phyloP scores from a whole-genome alignment of 176 grass and related monocot species.

The Microstegium vimineum region DNA sequence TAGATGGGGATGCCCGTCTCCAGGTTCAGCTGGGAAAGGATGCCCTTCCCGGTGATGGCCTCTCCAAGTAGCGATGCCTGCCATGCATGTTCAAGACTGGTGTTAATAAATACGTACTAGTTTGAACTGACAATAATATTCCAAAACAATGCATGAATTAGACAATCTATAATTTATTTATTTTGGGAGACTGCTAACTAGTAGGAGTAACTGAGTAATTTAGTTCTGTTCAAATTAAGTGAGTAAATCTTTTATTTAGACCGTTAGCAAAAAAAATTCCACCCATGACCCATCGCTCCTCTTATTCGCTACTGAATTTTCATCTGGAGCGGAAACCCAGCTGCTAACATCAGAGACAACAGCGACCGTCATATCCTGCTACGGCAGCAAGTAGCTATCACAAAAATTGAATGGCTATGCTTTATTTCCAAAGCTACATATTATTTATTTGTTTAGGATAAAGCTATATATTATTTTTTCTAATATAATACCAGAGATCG shows the following conservation, averaged over 20 bases:
- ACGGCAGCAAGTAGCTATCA: neutral
- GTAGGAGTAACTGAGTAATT: neutral
- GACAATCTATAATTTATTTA: neutral
- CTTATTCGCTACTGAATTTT: neutral
- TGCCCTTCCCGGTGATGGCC: conserved; percentile 96
- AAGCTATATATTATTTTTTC: neutral
- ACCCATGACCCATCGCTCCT: neutral
- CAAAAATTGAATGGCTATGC: neutral
- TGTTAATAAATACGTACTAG: neutral
- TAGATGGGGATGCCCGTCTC: conserved; percentile 99
- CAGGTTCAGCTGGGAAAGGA: conserved; percentile 84
- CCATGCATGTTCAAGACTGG: neutral
- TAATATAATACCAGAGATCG: neutral
- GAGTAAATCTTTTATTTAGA: neutral
- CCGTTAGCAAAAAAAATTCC: neutral
- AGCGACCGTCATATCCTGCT: neutral
- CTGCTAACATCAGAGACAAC: neutral
- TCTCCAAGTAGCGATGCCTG: conserved; percentile 96
- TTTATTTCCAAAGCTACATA: neutral
- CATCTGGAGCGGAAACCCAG: neutral
- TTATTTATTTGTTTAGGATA: too few relatives aligned
- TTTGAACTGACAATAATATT: neutral
- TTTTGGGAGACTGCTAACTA: neutral
- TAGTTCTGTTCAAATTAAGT: neutral
- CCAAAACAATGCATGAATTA: neutral